Percentiles rank a stretch among this genome's conserved stretches.
These are phyloP conservation scores for Candida pseudoglaebosa DNA, from an alignment of 805 yeast genomes.

Conservation along the genomic window DNA sequence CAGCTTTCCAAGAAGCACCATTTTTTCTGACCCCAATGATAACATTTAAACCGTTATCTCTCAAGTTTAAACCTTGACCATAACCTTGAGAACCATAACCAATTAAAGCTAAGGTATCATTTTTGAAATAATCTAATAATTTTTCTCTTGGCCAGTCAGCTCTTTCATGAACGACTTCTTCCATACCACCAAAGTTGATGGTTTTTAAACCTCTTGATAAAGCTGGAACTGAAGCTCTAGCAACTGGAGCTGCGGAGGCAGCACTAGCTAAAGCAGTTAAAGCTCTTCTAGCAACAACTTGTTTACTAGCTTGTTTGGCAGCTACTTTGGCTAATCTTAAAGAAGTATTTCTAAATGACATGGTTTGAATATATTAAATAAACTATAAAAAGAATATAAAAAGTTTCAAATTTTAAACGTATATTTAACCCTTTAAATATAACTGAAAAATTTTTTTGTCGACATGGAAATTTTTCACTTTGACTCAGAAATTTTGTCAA, in stretches of 20 bases:
- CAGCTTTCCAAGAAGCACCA: slow-evolving; percentile 99
- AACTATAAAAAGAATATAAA: neutral
- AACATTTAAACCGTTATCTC: slow-evolving; percentile 98
- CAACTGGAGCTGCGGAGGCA: slow-evolving; percentile 11
- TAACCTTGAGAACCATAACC: slow-evolving; percentile 99
- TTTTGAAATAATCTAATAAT: slow-evolving; percentile 92
- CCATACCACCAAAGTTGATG: slow-evolving; percentile 95
- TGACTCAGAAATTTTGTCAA: neutral
- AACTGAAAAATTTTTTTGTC: neutral
- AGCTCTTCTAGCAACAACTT: slow-evolving; percentile 60
- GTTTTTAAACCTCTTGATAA: slow-evolving; percentile 89
- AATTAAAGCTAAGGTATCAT: slow-evolving; percentile 94
- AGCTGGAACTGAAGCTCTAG: slow-evolving; percentile 42
- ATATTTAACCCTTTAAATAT: slow-evolving; percentile 4
- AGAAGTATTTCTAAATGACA: slow-evolving; percentile 44
- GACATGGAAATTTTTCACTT: slow-evolving; percentile 5
- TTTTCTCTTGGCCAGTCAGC: slow-evolving; percentile 99
- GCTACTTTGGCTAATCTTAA: slow-evolving; percentile 47
- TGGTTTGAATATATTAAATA: slow-evolving; percentile 13
- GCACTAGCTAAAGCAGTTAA: slow-evolving; percentile 52
- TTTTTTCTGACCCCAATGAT: slow-evolving; percentile 97
- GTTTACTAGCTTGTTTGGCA: slow-evolving; percentile 39
- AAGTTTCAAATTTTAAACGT: too few relatives aligned
- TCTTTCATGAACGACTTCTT: slow-evolving; percentile 96
- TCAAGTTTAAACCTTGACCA: slow-evolving; percentile 99